Conservation (phyloP, 2,329 filamentous ascomycete genomes). For the Xylaria sp. region DNA sequence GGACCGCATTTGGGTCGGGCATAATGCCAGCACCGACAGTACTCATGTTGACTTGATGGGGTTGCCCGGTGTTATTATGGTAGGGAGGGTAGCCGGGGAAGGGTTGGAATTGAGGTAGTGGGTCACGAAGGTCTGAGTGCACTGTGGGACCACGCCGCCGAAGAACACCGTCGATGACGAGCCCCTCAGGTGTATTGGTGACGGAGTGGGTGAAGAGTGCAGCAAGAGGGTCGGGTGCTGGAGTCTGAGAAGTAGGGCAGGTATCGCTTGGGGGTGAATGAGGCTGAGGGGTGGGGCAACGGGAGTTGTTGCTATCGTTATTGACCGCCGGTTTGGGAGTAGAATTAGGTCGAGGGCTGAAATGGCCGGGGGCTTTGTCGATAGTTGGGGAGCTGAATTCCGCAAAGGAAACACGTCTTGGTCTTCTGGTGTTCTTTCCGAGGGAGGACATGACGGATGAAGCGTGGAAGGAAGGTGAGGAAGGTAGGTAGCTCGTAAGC, state of each 20-base stretch:
- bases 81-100: constrained; percentile 26
- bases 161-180: constrained; percentile 38
- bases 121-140: constrained; percentile 24
- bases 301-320: not conserved
- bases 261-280: constrained; percentile 1
- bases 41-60: constrained; percentile 48
- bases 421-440: constrained; percentile 9
- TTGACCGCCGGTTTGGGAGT: constrained; percentile 9
- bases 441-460: constrained; percentile 14
- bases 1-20: constrained; percentile 54
- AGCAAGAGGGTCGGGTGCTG: not conserved
- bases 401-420: constrained; percentile 35
- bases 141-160: constrained; percentile 14
- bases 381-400: constrained; percentile 1
- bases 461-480: not conserved
- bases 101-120: constrained; percentile 36
- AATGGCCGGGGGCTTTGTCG: constrained; percentile 1
- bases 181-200: constrained; percentile 34
- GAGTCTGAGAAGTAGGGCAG: not conserved
- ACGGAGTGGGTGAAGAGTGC: constrained; percentile 26
- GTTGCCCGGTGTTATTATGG: constrained; percentile 30
- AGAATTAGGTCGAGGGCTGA: not conserved
- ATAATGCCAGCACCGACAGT: constrained; percentile 58
- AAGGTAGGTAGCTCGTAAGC: not conserved
- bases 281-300: not conserved